Base-by-base conservation (phyloP, 2,329 filamentous ascomycete species). In the Xylariaceae sp. region DNA sequence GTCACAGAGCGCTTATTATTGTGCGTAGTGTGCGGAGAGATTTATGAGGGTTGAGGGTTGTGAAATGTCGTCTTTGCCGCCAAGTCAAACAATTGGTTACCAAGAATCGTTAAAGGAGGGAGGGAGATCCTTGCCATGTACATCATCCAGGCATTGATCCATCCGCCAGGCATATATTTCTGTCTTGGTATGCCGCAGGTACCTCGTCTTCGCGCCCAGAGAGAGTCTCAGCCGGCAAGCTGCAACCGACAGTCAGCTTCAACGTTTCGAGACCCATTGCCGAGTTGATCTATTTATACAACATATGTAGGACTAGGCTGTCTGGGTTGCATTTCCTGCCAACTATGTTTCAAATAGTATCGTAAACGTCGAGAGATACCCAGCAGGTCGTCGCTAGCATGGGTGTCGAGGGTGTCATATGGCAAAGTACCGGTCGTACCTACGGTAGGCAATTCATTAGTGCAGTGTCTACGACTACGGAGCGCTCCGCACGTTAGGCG, bases 11-110 rank as follows among this genome's bases (percentile, higher is more conserved):
- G 61, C 60, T 53, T 61, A 55, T 53, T 51, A 13, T 8, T 18
- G 23, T 30, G 23, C 23, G 23, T 30, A 49, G n/a, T 23, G 58
- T 60, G 54, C 53, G 58, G 58, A 60, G 58, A 56, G 54, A 53
- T n/a, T 42, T 42, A 13, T 42, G 37, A 47, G 44, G 44, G 48
- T 5, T 58, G 23, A 30, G 23, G 23, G 23, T 30, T 57, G 59
- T 51, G 42, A 42, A 48, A 56, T 49, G n/a, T 15, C 39, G n/a
- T 47, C 42, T 51, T 61, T 58, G 60, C 57, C 65, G 67, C 67
- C 67, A 69, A 69, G 67, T 69, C 66, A 69, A 69, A 66, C 63
- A 51, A 60, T 60, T 63, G 55, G 60, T 37, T 60, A n/a, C 47
- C 49, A 57, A 42, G 34, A 47, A 35, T 30, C 18, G 18, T 13